These are phyloP conservation scores for Populus simonii DNA, from an alignment of 345 rosid genomes.

Conservation along the genomic window DNA sequence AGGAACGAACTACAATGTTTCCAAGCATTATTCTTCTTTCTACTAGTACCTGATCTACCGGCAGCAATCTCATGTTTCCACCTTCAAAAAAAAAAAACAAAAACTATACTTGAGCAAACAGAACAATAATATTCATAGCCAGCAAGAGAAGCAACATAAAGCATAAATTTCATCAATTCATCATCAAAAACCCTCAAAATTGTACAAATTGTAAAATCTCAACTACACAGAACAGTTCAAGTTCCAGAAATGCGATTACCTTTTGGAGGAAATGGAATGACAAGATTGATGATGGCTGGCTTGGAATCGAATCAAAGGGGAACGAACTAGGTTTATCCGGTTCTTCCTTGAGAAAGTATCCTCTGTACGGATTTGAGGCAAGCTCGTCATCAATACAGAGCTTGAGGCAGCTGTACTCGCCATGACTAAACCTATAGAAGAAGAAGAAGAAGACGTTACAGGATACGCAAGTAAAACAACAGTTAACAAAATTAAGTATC, in stretches of 20 bases:
- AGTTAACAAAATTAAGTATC: not conserved
- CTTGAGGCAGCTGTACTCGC: conserved; percentile 8
- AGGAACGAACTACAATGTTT: conserved; percentile 36
- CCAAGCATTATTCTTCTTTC: conserved; percentile 34
- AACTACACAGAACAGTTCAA: not conserved
- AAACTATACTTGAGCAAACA: not conserved
- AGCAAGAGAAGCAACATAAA: too few species aligned
- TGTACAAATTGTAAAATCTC: not conserved
- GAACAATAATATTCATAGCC: not conserved
- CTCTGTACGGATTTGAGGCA: conserved; percentile 9
- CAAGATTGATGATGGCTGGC: not conserved
- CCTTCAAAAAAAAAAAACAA: conserved; percentile 39
- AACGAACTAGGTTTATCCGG: not conserved
- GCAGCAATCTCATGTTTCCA: conserved; percentile 25
- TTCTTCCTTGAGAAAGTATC: not conserved
- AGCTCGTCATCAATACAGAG: conserved; percentile 8
- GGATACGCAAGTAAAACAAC: not conserved
- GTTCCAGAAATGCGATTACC: not conserved
- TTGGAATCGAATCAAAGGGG: not conserved
- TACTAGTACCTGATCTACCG: conserved; percentile 22
- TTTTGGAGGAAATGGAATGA: not conserved
- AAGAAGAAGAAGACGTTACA: not conserved
- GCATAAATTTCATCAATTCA: not conserved
- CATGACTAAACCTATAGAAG: not conserved
- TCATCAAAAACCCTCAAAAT: not conserved